phyloP scores from a whole-genome alignment of 768 basidiomycete genomes.

The Kwoniella mangroviensis region DNA sequence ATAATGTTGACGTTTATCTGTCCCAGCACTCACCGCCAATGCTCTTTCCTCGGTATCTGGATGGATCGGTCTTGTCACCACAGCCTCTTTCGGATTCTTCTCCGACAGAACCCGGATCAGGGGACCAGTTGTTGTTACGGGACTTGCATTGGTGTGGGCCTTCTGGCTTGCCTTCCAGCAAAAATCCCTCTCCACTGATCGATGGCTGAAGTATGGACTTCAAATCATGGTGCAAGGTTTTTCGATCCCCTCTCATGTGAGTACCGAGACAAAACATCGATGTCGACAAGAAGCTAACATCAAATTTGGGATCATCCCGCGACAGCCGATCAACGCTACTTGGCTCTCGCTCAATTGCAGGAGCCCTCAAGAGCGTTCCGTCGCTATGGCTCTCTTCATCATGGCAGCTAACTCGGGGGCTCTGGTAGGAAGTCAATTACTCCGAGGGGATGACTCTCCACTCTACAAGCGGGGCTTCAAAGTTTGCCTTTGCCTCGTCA shows the following conservation, averaged over 20 bases:
- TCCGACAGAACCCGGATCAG: constrained; percentile 39
- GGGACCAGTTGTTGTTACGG: constrained; percentile 37
- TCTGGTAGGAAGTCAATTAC: constrained; percentile 46
- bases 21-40: constrained; percentile 42
- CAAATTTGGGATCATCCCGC: constrained; percentile 15
- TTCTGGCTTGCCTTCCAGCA: constrained; percentile 48
- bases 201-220: constrained; percentile 38
- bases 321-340: constrained; percentile 44
- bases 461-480: constrained; percentile 46
- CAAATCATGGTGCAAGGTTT: constrained; percentile 32
- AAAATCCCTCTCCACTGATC: constrained; percentile 28
- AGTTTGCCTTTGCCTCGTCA: constrained; percentile 36
- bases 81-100: constrained; percentile 34
- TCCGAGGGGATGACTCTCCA: constrained; percentile 48
- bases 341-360: constrained; percentile 49
- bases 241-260: constrained; percentile 32
- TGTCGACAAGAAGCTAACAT: not conserved
- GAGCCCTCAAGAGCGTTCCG: constrained; percentile 43
- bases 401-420: constrained; percentile 52
- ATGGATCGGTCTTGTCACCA: constrained; percentile 40
- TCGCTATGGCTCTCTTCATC: constrained; percentile 52
- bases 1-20: not conserved
- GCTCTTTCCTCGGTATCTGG: constrained; percentile 50
- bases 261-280: constrained; percentile 5
- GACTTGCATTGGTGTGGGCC: constrained; percentile 28